Conservation (phyloP, 1,284 basidiomycete genomes). For the Leccinum cinnamomeum region DNA sequence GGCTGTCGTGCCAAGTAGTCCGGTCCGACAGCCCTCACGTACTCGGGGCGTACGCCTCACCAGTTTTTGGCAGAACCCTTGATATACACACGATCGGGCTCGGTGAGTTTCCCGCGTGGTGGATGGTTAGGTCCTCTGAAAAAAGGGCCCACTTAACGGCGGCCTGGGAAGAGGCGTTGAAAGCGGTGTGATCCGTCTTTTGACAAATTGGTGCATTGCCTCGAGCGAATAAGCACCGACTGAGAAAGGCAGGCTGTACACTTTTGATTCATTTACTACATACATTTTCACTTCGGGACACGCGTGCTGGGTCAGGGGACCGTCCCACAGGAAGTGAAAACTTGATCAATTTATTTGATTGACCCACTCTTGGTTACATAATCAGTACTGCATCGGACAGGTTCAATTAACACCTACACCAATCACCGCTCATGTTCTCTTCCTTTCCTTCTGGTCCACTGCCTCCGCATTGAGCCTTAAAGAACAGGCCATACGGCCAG, state of each 20-base stretch:
- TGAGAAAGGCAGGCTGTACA: conserved; percentile 15
- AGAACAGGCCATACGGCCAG: conserved; percentile 29
- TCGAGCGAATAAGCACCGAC: not conserved
- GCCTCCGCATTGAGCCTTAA: conserved; percentile 32
- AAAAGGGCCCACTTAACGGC: not conserved
- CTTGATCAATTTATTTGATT: not conserved
- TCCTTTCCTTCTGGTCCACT: conserved; percentile 21
- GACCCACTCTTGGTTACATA: conserved; percentile 18
- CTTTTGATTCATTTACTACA: not conserved
- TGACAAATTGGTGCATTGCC: conserved; percentile 17
- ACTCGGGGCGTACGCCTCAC: not conserved
- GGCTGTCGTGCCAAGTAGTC: not conserved
- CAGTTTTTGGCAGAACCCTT: not conserved
- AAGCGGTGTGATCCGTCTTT: conserved; percentile 1
- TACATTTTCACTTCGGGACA: conserved; percentile 8
- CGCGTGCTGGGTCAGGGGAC: conserved; percentile 19
- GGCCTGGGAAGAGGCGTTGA: not conserved
- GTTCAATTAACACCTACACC: conserved; percentile 20
- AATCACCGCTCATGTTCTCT: conserved; percentile 27
- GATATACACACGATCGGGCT: conserved; percentile 6
- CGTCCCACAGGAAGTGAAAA: not conserved
- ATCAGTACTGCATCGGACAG: conserved; percentile 25
- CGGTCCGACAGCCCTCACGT: conserved; percentile 8
- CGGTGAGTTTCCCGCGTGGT: not conserved
- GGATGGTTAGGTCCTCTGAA: not conserved